phyloP scores from a whole-genome alignment of 2,329 filamentous ascomycete species.

The Cladosporium oxysporum region DNA sequence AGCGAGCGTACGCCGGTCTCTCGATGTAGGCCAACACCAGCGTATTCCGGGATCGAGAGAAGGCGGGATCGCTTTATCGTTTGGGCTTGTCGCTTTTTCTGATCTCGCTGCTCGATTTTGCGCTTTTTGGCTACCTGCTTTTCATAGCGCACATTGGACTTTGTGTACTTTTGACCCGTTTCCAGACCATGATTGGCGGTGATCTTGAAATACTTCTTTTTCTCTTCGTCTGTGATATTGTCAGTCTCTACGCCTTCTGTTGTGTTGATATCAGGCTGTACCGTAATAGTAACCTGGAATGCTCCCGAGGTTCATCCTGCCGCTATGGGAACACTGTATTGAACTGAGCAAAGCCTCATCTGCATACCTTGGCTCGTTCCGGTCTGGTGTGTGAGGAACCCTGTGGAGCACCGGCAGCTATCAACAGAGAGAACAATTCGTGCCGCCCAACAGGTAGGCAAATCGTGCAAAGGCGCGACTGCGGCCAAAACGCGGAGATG shows the following conservation, averaged over 20 bases:
- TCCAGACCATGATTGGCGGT: constrained; percentile 40
- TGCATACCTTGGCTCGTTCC: neutral
- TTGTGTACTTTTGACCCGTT: constrained; percentile 43
- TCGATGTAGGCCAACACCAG: constrained; percentile 19
- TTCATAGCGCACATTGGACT: constrained; percentile 42
- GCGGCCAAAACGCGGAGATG: neutral
- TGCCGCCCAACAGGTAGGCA: neutral
- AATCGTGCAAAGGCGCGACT: neutral
- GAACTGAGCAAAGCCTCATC: neutral
- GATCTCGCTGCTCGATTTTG: constrained; percentile 27
- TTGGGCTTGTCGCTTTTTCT: constrained; percentile 26
- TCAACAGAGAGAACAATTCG: neutral
- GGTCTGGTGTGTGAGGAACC: too few relatives aligned
- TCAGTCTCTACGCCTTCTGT: neutral
- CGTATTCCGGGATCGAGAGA: constrained; percentile 15
- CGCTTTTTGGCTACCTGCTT: constrained; percentile 37
- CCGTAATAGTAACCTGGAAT: constrained; percentile 54
- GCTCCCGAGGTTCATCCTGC: constrained; percentile 42
- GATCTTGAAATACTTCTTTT: constrained; percentile 54
- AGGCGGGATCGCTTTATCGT: constrained; percentile 25
- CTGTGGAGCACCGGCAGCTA: neutral
- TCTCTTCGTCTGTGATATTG: constrained; percentile 42
- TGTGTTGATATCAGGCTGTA: constrained; percentile 21
- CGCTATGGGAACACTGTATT: constrained; percentile 8
- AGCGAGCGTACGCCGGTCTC: constrained; percentile 18